Conservation (phyloP, 2,329 filamentous ascomycete species). For the Neopestalotiopsis rosae region DNA sequence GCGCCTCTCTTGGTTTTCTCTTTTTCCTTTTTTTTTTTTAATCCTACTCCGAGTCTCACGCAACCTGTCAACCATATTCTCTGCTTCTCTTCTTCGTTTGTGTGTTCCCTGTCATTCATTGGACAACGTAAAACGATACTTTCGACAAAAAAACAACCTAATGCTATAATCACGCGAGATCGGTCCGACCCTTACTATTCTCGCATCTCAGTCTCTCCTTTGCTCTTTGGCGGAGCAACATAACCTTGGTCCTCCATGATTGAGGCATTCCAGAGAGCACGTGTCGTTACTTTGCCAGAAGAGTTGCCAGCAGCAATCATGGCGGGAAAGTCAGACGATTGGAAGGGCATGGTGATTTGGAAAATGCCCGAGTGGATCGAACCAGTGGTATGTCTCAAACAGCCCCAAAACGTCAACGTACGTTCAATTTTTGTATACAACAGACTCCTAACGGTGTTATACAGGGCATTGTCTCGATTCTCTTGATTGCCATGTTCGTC, state of each 20-base stretch:
- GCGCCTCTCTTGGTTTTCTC: neutral
- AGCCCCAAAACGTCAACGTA: neutral
- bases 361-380: constrained; percentile 41
- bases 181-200: neutral
- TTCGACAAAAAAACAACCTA: neutral
- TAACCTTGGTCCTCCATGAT: neutral
- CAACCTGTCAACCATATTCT: neutral
- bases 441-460: neutral
- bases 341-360: constrained; percentile 22
- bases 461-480: constrained; percentile 43
- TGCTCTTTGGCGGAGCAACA: neutral
- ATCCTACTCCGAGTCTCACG: neutral
- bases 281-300: constrained; percentile 1
- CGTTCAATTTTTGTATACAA: neutral
- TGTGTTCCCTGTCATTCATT: neutral
- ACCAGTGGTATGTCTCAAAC: constrained; percentile 33
- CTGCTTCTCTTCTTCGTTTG: neutral
- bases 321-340: constrained; percentile 3
- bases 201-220: neutral
- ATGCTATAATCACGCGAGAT: neutral
- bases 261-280: neutral
- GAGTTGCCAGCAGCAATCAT: constrained; percentile 6
- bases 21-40: neutral
- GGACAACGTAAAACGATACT: no score
- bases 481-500: constrained; percentile 43